Evolutionary conservation across 2,329 filamentous ascomycete species (phyloP).

Genomic region (Delphinella strobiligena): DNA sequence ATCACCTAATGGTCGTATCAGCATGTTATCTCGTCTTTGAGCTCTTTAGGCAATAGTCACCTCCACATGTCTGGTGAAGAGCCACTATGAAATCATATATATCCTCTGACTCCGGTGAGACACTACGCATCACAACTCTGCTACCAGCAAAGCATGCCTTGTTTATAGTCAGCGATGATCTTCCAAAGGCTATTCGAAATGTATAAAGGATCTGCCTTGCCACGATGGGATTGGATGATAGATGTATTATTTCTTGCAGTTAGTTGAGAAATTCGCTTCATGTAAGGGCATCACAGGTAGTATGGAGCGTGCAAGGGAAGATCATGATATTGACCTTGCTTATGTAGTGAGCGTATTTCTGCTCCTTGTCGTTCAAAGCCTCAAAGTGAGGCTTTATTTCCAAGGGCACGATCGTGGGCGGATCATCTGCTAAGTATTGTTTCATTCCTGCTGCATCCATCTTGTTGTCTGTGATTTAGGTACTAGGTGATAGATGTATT

Average conservation of each 20-base stretch:
- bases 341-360: slow-evolving; percentile 66
- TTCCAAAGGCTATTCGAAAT: no score
- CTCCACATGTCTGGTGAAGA: slow-evolving; percentile 32
- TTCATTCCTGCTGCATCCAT: slow-evolving; percentile 35
- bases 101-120: slow-evolving; percentile 37
- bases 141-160: slow-evolving; percentile 39
- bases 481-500: slow-evolving; percentile 8
- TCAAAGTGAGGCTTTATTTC: slow-evolving; percentile 92
- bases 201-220: no score
- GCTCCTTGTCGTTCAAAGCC: slow-evolving; percentile 59
- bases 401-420: slow-evolving; percentile 75
- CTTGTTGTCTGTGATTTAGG: slow-evolving; percentile 6
- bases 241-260: no score
- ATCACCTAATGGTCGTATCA: slow-evolving; percentile 24
- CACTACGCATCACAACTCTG: slow-evolving; percentile 40
- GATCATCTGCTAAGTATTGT: slow-evolving; percentile 84
- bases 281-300: no score
- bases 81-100: slow-evolving; percentile 45
- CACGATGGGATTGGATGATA: no score
- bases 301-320: no score
- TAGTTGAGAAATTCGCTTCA: no score
- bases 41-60: slow-evolving; percentile 8
- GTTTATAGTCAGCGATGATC: slow-evolving; percentile 41
- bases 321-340: no score
- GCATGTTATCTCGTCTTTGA: not conserved